These are phyloP conservation scores for Penicillium corylophilum DNA, from an alignment of 2,329 filamentous ascomycete species.

Conservation along the genomic window DNA sequence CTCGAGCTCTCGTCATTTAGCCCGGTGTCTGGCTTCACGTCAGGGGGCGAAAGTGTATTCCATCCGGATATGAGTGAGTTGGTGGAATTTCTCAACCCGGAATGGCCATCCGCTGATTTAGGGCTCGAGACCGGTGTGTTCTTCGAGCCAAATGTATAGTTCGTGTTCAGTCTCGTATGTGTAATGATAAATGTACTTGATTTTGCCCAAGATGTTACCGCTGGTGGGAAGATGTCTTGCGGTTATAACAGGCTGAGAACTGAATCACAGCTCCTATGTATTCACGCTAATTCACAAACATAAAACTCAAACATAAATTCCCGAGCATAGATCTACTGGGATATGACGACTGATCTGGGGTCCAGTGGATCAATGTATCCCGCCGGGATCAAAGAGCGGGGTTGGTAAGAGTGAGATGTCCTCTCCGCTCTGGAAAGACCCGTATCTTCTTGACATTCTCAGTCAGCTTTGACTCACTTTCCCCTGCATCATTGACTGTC, in stretches of 20 bases:
- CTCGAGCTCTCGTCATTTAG: constrained; percentile 18
- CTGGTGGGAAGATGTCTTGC: too few species aligned
- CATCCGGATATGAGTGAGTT: constrained; percentile 9
- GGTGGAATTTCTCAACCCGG: constrained; percentile 6
- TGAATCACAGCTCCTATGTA: too few species aligned
- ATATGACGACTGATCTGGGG: neutral
- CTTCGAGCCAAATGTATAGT: neutral
- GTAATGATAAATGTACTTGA: too few species aligned
- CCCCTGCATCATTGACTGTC: neutral
- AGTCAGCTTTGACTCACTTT: neutral
- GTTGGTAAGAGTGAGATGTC: neutral
- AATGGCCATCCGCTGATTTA: constrained; percentile 10
- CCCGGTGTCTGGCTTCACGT: constrained; percentile 7
- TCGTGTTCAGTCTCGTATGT: too few species aligned
- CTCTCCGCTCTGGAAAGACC: neutral
- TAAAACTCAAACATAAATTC: too few species aligned
- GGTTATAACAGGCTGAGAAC: too few species aligned
- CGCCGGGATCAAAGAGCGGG: constrained; percentile 1
- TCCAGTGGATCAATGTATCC: neutral
- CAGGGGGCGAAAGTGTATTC: constrained; percentile 2
- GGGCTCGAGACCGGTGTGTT: constrained; percentile 9
- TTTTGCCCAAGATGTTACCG: too few species aligned
- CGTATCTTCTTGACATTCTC: neutral
- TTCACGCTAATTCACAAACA: too few species aligned
- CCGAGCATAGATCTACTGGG: too few species aligned